phyloP scores from a whole-genome alignment of 2,329 filamentous ascomycete genomes.

The Leptoxyphium fumago region DNA sequence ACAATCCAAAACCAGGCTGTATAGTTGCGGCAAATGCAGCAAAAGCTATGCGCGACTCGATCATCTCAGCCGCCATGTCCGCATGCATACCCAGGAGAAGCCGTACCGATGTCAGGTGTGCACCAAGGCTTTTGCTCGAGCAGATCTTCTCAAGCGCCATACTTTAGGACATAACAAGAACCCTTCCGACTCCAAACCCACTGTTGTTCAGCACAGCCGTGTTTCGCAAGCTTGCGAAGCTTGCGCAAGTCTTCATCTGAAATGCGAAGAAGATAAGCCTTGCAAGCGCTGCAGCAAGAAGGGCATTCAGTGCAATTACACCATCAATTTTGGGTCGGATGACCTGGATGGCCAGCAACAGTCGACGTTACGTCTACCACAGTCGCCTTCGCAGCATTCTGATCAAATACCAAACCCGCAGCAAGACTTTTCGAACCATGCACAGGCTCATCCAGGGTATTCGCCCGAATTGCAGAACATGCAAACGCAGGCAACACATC shows the following conservation, averaged over 20 bases:
- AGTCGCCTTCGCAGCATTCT: neutral
- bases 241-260: slow-evolving; percentile 37
- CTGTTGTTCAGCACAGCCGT: slow-evolving; percentile 21
- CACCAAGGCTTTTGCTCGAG: slow-evolving; percentile 32
- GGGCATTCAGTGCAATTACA: slow-evolving; percentile 29
- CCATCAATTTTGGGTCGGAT: slow-evolving; percentile 9
- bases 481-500: neutral
- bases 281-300: slow-evolving; percentile 38
- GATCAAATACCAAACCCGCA: slow-evolving; percentile 8
- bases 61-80: slow-evolving; percentile 39
- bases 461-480: neutral
- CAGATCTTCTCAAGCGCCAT: slow-evolving; percentile 38
- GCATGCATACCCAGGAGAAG: slow-evolving; percentile 32
- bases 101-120: slow-evolving; percentile 32
- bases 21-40: slow-evolving; percentile 38
- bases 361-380: neutral
- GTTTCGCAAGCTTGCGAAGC: slow-evolving; percentile 38
- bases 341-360: slow-evolving; percentile 9
- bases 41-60: slow-evolving; percentile 38
- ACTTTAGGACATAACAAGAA: slow-evolving; percentile 28
- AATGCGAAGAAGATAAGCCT: slow-evolving; percentile 40
- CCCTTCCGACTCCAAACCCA: slow-evolving; percentile 15
- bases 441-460: neutral
- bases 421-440: slow-evolving; percentile 4
- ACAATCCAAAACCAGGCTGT: slow-evolving; percentile 17